These are phyloP conservation scores for Fusarium sp. DNA, from an alignment of 2,329 filamentous ascomycete species.

Conservation along the genomic window DNA sequence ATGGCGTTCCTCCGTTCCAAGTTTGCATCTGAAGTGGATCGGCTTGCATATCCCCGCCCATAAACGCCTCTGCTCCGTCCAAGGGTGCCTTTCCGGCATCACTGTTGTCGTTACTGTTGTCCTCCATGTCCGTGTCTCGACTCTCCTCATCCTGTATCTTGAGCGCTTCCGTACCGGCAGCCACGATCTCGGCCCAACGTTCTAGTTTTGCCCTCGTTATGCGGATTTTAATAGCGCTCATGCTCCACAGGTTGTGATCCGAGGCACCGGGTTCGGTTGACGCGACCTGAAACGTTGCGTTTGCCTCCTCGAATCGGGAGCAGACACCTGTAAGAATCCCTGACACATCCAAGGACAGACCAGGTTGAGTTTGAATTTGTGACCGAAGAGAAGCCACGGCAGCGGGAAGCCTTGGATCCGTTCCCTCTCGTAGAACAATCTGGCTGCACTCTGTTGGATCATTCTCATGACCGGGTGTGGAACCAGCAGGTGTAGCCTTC, in stretches of 20 bases:
- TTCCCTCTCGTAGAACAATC: constrained; percentile 44
- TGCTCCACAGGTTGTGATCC: constrained; percentile 61
- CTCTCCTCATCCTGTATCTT: constrained; percentile 33
- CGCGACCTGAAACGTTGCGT: constrained; percentile 49
- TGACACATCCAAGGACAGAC: constrained; percentile 58
- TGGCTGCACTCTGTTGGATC: constrained; percentile 28
- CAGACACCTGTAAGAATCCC: constrained; percentile 57
- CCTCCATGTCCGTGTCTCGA: constrained; percentile 35
- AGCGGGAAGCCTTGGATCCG: constrained; percentile 54
- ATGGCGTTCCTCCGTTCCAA: constrained; percentile 44
- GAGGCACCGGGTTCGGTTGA: constrained; percentile 49
- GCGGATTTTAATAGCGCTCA: constrained; percentile 60
- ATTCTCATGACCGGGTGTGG: constrained; percentile 22
- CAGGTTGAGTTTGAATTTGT: constrained; percentile 58
- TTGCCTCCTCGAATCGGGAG: constrained; percentile 58
- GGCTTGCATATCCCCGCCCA: constrained; percentile 33
- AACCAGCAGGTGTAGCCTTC: constrained; percentile 4
- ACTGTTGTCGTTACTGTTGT: not conserved
- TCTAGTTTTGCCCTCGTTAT: constrained; percentile 61
- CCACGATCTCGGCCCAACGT: constrained; percentile 60
- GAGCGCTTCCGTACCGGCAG: constrained; percentile 48
- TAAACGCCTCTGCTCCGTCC: constrained; percentile 7
- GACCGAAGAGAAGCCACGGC: constrained; percentile 56
- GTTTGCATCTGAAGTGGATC: constrained; percentile 43
- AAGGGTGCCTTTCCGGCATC: not conserved